Evolutionary conservation across 1,284 basidiomycete genomes (phyloP), one percentile per base, ranked within the genome.

Genomic region (Mycocalia duriaeana): DNA sequence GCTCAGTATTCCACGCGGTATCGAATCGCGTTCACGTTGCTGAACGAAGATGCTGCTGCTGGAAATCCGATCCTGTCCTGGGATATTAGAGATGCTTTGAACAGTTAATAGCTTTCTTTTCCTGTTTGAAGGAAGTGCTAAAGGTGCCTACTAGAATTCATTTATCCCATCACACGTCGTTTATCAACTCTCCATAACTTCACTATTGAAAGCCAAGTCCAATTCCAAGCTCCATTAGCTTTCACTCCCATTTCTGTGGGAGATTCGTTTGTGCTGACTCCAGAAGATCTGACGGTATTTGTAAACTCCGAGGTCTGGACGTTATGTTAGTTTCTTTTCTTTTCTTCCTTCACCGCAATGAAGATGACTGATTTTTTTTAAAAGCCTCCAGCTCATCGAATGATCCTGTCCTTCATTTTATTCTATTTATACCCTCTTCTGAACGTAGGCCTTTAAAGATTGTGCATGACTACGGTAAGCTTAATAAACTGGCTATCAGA

Each of bases 231-330:
- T 1, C 94, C 94, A 0, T 68, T 99, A 34, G 83, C 91, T 0
- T 92, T 98, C 57, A 69, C 78, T 45, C 89, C 93, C 35, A 57
- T 61, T 3, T 34, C 77, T 5, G 57, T 62, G 19, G 58, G 69
- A 25, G 66, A 65, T 14, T 60, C 62, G 0, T 81, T 81, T 63
- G 77, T 80, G 0, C 66, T 96, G 34, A 81, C 81, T 11, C 79
- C 82, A 47, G 91, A 93, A 55, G 82, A 93, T 55, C 73, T 94
- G 48, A 91, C 87, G 19, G 81, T 93, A 0, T 99, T 99, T 59
- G 77, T 99, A 46, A 99, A 99, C 60, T 92, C 92, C 3, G 94
- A 93, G 13, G 89, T 94, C 61, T 99, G 95, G 95, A 89, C 85
- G 13, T 65, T 99, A 37, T 91, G 92, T 94, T 57, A 65, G 76